Evolutionary conservation across 306 rosid species (phyloP), one percentile per base, ranked within the genome.

Genomic region (Quercus bicolor): DNA sequence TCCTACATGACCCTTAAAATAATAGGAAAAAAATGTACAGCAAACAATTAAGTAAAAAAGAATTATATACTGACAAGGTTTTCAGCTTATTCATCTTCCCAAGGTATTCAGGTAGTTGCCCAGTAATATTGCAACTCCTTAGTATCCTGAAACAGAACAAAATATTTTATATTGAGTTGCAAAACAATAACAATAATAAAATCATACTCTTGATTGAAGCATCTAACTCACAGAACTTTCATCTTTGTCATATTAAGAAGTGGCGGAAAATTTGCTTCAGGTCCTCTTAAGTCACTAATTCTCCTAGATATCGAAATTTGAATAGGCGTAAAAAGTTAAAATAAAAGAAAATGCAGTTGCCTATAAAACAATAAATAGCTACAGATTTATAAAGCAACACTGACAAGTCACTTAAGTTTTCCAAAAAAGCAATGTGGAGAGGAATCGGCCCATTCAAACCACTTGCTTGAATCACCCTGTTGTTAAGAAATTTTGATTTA

Each of bases 401-500:
- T 65, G 59, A 94, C 98, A 94, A 31, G 78, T 91, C 93, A 23
- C 70, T 60, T 74, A 94, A 74, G 0, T 68, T 80, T 20, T 68
- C 18, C 80, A 90, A 83, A 37, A 6, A 51, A 76, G 89, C 82
- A 72, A 91, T 86, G 82, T 64, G 80, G 4, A 83, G 60, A 81
- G 97, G 97, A 87, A 91, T 87, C 62, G 96, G 94, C 54, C 98
- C 97, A 19, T 80, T 89, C 77, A 94, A 77, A 68, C 98, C 97
- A 79, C 94, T 89, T n/a, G 89, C 98, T 75, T 89, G 87, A 74
- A 90, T 87, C 21, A 20, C 75, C 18, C 98, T 37, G 45, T 37
- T 90, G 87, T 75, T 78, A 64, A 54, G 33, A 51, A 80, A 76
- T 72, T 78, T 4, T 33, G 64, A 62, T 7, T 51, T 24, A 57